A percentile compares a stretch with the other conserved stretches of the same genome.
phyloP scores from a whole-genome alignment of 2,329 filamentous ascomycete genomes.

The Colletotrichum caudatum region DNA sequence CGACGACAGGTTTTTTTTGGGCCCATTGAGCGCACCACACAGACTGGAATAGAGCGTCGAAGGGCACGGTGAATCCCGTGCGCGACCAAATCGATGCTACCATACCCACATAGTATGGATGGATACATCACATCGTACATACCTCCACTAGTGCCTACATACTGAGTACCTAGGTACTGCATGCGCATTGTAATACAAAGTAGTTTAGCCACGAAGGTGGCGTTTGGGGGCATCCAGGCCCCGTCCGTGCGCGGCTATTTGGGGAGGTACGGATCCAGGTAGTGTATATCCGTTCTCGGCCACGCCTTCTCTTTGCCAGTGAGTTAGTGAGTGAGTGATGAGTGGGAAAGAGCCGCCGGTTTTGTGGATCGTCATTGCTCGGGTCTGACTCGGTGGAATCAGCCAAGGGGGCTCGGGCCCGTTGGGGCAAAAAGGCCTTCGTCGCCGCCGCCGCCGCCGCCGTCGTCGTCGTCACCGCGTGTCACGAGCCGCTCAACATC shows the following conservation, averaged over 20 bases:
- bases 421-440: background rate
- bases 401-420: too few species aligned
- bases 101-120: background rate
- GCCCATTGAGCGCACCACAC: background rate
- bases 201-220: background rate
- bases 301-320: too few species aligned
- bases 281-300: too few species aligned
- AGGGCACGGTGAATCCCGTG: slow-evolving; percentile 6
- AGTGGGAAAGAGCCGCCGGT: background rate
- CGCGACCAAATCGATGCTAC: background rate
- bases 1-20: background rate
- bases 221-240: background rate
- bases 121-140: too few species aligned
- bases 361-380: background rate
- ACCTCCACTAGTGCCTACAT: too few species aligned
- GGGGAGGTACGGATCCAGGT: background rate
- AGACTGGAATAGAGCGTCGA: background rate
- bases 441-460: background rate
- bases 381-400: too few species aligned
- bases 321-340: too few species aligned
- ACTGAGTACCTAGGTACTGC: too few species aligned
- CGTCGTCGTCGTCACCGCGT: background rate
- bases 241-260: slow-evolving; percentile 32
- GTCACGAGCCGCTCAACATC: background rate
- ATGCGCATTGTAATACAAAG: too few species aligned